These are phyloP conservation scores for Pseudogymnoascus sp. DNA, from an alignment of 2,329 filamentous ascomycete species.

Conservation along the genomic window DNA sequence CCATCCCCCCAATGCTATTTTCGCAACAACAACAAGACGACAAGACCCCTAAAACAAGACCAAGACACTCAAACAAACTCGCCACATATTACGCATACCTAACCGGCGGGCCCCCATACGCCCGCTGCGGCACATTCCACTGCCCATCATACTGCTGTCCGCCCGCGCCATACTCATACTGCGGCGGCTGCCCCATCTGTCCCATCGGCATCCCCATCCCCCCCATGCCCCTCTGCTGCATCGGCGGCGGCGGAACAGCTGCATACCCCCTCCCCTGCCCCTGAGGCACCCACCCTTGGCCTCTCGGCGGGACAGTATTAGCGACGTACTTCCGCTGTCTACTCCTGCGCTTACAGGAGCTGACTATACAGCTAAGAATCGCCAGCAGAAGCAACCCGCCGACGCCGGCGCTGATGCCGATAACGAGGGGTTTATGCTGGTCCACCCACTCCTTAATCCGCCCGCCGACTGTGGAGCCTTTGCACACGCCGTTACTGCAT, in stretches of 20 bases:
- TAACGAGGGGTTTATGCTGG: conserved; percentile 72
- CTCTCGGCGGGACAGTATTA: background rate
- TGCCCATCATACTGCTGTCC: background rate
- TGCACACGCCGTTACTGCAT: conserved; percentile 73
- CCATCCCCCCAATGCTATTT: background rate
- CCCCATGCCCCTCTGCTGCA: background rate
- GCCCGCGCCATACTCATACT: background rate
- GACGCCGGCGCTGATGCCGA: conserved; percentile 66
- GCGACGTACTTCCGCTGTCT: background rate
- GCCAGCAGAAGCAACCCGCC: conserved; percentile 66
- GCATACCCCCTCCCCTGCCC: background rate
- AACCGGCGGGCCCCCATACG: conserved; percentile 3
- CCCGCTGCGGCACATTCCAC: background rate
- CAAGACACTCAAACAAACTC: background rate
- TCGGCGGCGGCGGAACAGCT: background rate
- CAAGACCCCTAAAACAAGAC: background rate
- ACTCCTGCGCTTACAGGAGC: conserved; percentile 44
- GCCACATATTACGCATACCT: background rate
- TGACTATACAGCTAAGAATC: conserved; percentile 60
- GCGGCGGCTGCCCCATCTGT: background rate
- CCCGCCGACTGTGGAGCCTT: conserved; percentile 61
- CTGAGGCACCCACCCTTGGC: background rate
- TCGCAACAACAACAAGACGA: background rate
- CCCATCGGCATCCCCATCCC: background rate
- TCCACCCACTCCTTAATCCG: conserved; percentile 72